These are phyloP conservation scores for Lactarius sanguifluus DNA, from an alignment of 768 basidiomycete species.

Conservation along the genomic window DNA sequence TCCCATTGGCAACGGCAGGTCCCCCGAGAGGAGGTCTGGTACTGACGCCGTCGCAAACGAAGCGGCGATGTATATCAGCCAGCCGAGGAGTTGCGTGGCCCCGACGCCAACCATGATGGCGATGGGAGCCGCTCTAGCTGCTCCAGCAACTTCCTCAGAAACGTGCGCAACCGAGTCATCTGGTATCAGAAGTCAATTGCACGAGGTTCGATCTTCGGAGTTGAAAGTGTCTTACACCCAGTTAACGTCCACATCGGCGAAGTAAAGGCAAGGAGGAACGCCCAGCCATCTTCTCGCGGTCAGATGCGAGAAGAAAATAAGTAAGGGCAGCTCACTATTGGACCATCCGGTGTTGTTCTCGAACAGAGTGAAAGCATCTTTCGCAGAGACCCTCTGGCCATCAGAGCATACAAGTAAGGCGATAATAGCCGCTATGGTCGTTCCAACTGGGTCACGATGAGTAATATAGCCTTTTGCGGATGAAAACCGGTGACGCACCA, in stretches of 20 bases:
- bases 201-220: not conserved
- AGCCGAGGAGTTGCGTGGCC: slow-evolving; percentile 59
- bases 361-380: slow-evolving; percentile 64
- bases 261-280: slow-evolving; percentile 69
- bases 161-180: slow-evolving; percentile 79
- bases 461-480: not conserved
- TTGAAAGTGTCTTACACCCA: slow-evolving; percentile 51
- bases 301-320: not conserved
- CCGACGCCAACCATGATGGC: slow-evolving; percentile 67
- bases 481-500: slow-evolving; percentile 39
- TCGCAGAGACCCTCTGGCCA: slow-evolving; percentile 55
- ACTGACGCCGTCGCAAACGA: slow-evolving; percentile 65
- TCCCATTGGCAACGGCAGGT: slow-evolving; percentile 66
- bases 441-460: slow-evolving; percentile 48
- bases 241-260: slow-evolving; percentile 80
- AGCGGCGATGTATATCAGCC: slow-evolving; percentile 62
- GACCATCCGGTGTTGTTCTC: slow-evolving; percentile 73
- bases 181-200: slow-evolving; percentile 33
- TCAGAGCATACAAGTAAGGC: slow-evolving; percentile 57
- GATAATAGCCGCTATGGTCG: slow-evolving; percentile 62
- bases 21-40: slow-evolving; percentile 45
- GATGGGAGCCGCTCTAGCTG: slow-evolving; percentile 61
- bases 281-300: slow-evolving; percentile 59
- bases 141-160: slow-evolving; percentile 68
- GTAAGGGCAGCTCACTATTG: slow-evolving; percentile 45